Evolutionary conservation across 2,329 filamentous ascomycete species (phyloP).

Genomic region (Penicillium brevicompactum): DNA sequence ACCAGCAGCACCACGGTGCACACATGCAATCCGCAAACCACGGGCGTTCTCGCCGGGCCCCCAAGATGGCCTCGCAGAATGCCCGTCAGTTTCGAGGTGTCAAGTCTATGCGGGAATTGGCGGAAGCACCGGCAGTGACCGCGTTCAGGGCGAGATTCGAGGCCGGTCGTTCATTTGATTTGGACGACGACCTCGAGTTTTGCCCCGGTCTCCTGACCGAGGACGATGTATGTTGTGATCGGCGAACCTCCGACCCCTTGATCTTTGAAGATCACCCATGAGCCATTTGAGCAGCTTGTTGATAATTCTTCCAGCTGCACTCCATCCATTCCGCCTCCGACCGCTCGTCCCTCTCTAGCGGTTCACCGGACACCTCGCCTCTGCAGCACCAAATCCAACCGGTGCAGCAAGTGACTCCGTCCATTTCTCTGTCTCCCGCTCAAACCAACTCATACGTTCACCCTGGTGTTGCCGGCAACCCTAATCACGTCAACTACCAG

Average conservation of each 20-base stretch:
- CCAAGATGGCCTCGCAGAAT: slow-evolving; percentile 79
- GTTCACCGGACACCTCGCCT: slow-evolving; percentile 88
- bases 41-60: slow-evolving; percentile 81
- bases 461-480: slow-evolving; percentile 65
- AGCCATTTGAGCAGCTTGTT: slow-evolving; percentile 11
- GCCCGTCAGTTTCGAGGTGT: slow-evolving; percentile 82
- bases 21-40: slow-evolving; percentile 60
- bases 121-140: slow-evolving; percentile 73
- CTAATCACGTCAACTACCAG: slow-evolving; percentile 78
- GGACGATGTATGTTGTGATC: slow-evolving; percentile 69
- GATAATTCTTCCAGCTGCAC: slow-evolving; percentile 64
- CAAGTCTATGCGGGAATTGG: slow-evolving; percentile 81
- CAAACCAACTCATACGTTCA: slow-evolving; percentile 62
- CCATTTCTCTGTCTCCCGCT: slow-evolving; percentile 68
- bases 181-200: slow-evolving; percentile 95
- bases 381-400: slow-evolving; percentile 78
- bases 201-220: slow-evolving; percentile 91
- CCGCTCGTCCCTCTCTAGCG: slow-evolving; percentile 90
- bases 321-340: slow-evolving; percentile 91
- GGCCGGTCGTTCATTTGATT: slow-evolving; percentile 87
- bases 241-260: background rate
- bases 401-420: slow-evolving; percentile 72
- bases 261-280: background rate
- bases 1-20: slow-evolving; percentile 52
- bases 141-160: slow-evolving; percentile 88